Base-by-base conservation (phyloP, 2,329 filamentous ascomycete species). In the Phyllosticta citrichinensis region DNA sequence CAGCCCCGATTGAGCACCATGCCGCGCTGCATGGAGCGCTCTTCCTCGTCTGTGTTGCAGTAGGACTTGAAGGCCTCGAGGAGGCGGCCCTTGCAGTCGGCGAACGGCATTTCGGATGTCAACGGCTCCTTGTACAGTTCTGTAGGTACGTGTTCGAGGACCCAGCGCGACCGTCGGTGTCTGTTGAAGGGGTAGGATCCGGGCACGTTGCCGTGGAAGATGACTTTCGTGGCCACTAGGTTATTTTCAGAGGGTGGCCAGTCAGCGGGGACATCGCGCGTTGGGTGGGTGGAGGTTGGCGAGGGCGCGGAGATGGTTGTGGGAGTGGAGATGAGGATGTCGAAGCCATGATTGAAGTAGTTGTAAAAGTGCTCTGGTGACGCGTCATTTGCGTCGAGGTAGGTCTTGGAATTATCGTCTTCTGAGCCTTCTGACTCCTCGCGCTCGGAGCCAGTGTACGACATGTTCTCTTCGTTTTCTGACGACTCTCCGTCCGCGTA, bases 171-270 rank as follows among this genome's bases (percentile, higher is more conserved):
- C 63, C 94, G 85, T 19, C 93, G 86, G 73, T 97, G 91, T 4
- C 94, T 85, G 74, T 99, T 97, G 77, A 99, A 99, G 11, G 93
- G 89, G 71, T 97, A 97, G 1, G 91, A 96, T 0, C 94, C 94
- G 0, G 94, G 94, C 2, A 97, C 86, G 68, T 99, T 99, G 52
- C 89, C 91, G 72, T 99, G 94, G 1, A 99, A 80, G 19, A 97
- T 84, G n/a, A 99, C 73, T 71, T 97, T 97, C 0, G 89, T 94
- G 5, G 89, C 92, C 0, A 94, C 90, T 11, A 96, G 80, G 51
- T 87, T 85, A 62, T 90, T 85, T 3, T 71, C 65, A 12, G 73
- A 71, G 19, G 47, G 25, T 2, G 58, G 58, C 22, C 51, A 55
- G 35, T 57, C 51, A 2, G 47, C 50, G 5, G 62, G 55, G 5